Evolutionary conservation across 305 asterid genomes (phyloP).

Genomic region (Solanum hybrid): DNA sequence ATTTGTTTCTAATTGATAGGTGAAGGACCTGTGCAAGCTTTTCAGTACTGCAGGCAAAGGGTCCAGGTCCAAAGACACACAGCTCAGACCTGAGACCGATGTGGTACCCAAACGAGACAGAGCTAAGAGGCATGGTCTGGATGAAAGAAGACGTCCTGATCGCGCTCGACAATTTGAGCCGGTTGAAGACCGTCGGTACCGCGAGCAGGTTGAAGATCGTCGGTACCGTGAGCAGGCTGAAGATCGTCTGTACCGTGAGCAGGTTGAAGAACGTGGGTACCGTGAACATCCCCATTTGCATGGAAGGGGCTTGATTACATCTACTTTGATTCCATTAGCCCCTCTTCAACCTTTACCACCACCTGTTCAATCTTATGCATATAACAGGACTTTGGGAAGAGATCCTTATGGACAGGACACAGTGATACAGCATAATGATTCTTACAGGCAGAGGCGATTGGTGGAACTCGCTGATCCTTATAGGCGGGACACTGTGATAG

Average conservation of each 20-base stretch:
- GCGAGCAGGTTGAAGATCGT: slow-evolving; percentile 15
- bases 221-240: background rate
- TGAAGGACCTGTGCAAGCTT: slow-evolving; percentile 60
- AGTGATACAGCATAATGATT: background rate
- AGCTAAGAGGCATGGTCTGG: slow-evolving; percentile 6
- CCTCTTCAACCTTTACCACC: slow-evolving; percentile 17
- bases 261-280: slow-evolving; percentile 1
- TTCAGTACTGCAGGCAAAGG: slow-evolving; percentile 27
- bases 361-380: slow-evolving; percentile 23
- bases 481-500: background rate
- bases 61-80: slow-evolving; percentile 10
- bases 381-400: slow-evolving; percentile 30
- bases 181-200: slow-evolving; percentile 6
- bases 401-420: background rate
- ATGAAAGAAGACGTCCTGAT: background rate
- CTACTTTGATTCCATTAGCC: slow-evolving; percentile 8
- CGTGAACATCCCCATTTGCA: slow-evolving; percentile 36
- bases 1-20: slow-evolving; percentile 26
- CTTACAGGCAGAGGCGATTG: background rate
- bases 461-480: background rate
- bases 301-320: slow-evolving; percentile 24
- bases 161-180: background rate
- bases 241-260: slow-evolving; percentile 12
- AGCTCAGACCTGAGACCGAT: slow-evolving; percentile 21
- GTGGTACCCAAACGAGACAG: slow-evolving; percentile 14